These are phyloP conservation scores for Fusarium sp. DNA, from an alignment of 2,329 filamentous ascomycete species.

Conservation along the genomic window DNA sequence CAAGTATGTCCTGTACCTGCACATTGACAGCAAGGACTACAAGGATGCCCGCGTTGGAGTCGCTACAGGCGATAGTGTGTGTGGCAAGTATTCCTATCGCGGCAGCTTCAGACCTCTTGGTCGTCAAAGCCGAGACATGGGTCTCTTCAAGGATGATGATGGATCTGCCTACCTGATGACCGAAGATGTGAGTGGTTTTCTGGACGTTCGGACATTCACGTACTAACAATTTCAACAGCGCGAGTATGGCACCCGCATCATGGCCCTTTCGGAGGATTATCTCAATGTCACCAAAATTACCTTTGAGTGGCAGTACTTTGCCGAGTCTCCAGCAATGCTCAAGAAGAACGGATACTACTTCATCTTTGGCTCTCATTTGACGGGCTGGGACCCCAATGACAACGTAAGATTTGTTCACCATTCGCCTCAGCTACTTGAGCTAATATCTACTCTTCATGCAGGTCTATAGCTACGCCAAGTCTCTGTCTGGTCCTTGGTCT, in stretches of 20 bases:
- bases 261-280: constrained; percentile 68
- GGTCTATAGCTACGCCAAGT: constrained; percentile 68
- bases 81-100: constrained; percentile 65
- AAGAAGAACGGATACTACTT: constrained; percentile 72
- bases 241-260: constrained; percentile 68
- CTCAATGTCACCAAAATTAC: constrained; percentile 61
- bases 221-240: constrained; percentile 52
- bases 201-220: rapidly evolving
- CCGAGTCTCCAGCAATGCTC: constrained; percentile 72
- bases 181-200: constrained; percentile 63
- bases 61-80: constrained; percentile 68
- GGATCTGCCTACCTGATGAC: constrained; percentile 71
- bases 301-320: constrained; percentile 65
- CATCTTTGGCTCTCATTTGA: constrained; percentile 71
- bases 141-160: constrained; percentile 64
- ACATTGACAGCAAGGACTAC: constrained; percentile 73
- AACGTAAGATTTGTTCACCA: constrained; percentile 56
- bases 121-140: neutral
- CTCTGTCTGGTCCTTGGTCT: constrained; percentile 70
- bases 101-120: constrained; percentile 49
- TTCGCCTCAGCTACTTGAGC: too few species aligned
- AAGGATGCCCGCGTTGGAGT: constrained; percentile 74
- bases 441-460: constrained; percentile 10
- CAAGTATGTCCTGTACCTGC: constrained; percentile 77
- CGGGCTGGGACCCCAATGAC: constrained; percentile 72